A percentile compares a stretch with the other conserved stretches of the same genome.
These are phyloP conservation scores for Rhizopogon vulgaris DNA, from an alignment of 768 basidiomycete genomes.

Conservation along the genomic window DNA sequence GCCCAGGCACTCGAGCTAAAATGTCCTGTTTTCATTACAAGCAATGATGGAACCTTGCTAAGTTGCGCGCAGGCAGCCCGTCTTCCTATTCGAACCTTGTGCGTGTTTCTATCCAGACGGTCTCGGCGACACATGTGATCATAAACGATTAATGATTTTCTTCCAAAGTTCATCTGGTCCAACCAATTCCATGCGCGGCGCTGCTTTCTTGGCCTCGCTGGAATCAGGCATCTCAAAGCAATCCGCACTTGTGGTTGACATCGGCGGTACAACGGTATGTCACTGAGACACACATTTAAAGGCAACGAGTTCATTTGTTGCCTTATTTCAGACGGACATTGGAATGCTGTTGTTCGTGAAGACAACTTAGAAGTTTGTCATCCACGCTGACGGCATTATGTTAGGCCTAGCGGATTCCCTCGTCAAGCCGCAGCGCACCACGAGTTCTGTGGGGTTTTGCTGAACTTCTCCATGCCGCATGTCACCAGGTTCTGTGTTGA, in stretches of 20 bases:
- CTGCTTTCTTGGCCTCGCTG: slow-evolving; percentile 49
- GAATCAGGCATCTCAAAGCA: slow-evolving; percentile 27
- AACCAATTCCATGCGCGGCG: slow-evolving; percentile 69
- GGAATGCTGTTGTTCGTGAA: slow-evolving; percentile 44
- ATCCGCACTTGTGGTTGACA: slow-evolving; percentile 50
- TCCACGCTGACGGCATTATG: slow-evolving; percentile 3
- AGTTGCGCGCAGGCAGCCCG: slow-evolving; percentile 42
- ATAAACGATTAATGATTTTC: slow-evolving; percentile 6
- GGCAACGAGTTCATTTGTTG: slow-evolving; percentile 2
- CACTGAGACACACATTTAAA: slow-evolving; percentile 3
- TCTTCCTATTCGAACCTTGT: slow-evolving; percentile 57
- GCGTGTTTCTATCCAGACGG: slow-evolving; percentile 13
- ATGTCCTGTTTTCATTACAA: slow-evolving; percentile 52
- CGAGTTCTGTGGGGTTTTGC: slow-evolving; percentile 53
- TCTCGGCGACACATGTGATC: slow-evolving; percentile 11
- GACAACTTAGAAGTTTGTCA: background rate
- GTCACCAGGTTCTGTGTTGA: slow-evolving; percentile 29
- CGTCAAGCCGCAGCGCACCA: slow-evolving; percentile 57
- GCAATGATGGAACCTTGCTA: slow-evolving; percentile 54
- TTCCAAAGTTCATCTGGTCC: slow-evolving; percentile 41
- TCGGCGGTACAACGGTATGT: slow-evolving; percentile 54
- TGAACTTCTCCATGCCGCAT: slow-evolving; percentile 59
- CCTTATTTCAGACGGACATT: slow-evolving; percentile 40
- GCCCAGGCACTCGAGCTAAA: slow-evolving; percentile 39
- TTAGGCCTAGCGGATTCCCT: slow-evolving; percentile 49